These are phyloP conservation scores for Tulasnella sp. DNA, from an alignment of 768 basidiomycete genomes.

Conservation along the genomic window DNA sequence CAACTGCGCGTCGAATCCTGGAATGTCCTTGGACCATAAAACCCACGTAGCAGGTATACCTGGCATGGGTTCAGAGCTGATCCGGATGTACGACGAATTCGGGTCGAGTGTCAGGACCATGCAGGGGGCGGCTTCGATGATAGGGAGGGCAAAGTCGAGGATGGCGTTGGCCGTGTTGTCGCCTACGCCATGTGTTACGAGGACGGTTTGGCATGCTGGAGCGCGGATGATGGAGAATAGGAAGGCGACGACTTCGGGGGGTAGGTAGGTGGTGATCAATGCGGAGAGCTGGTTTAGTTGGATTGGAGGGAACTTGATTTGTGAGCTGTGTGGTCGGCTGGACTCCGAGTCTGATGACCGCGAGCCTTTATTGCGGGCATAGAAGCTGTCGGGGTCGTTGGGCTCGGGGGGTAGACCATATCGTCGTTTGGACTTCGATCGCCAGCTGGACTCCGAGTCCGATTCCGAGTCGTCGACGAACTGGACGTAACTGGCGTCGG, in stretches of 20 bases:
- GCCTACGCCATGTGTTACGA: background rate
- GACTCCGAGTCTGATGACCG: background rate
- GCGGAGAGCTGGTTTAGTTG: background rate
- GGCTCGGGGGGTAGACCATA: no score
- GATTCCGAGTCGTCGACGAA: background rate
- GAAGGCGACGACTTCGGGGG: background rate
- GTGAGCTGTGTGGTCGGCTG: background rate
- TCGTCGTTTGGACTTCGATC: no score
- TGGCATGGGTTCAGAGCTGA: background rate
- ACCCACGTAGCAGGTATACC: background rate
- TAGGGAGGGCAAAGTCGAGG: background rate
- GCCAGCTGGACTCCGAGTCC: no score
- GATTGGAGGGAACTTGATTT: background rate
- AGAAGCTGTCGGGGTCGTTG: no score
- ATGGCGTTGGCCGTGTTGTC: background rate
- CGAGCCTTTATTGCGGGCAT: no score
- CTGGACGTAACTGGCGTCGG: background rate
- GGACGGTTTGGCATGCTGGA: background rate
- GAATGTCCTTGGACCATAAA: background rate
- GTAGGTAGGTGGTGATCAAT: background rate
- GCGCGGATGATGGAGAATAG: background rate
- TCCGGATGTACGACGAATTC: background rate
- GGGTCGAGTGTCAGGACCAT: background rate
- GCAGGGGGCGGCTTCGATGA: background rate
- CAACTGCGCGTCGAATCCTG: background rate